Base-by-base conservation (phyloP, 805 yeast species). In the Teunomyces pallodes region DNA sequence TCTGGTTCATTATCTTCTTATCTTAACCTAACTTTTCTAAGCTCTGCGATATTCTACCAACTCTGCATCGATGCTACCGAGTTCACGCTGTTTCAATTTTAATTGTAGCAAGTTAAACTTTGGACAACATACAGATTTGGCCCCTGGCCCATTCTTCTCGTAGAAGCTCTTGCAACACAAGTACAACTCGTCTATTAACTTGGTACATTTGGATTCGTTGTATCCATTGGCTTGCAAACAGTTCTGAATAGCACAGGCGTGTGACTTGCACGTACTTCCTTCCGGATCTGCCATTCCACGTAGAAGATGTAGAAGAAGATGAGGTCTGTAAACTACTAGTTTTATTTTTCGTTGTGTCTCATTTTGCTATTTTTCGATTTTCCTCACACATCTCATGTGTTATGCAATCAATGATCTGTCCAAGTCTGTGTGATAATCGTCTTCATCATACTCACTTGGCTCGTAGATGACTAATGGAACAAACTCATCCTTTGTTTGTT, bases 181-280 rank as follows among this genome's bases (percentile, higher is more conserved):
- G 65, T 90, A 91, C 24, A 90, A 67, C 42, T 76, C 71, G 59
- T 86, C 90, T 30, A 91, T 89, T 9, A 77, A 67, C 49, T 75
- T 72, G 7, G 88, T 77, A 62, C 97, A 90, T 56, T 79, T 83
- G 5, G 87, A 63, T 61, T 91, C 97, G 62, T 87, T 76, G 66
- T 82, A 90, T 35, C 79, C 76, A 54, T 77, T 76, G 24, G 67
- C 60, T 45, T 79, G 77, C 8, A 90, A 68, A 60, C 97, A 90
- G 55, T 84, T 86, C 64, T 88, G 96, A 35, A 89, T 89, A 2
- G 82, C 83, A 68, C 96, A 89, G 2, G 96, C 96, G 53, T 84
- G 77, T 5, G 86, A 76, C 60, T 87, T 87, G 66, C 96, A 89
- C 2, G 86, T 35, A 36, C 16, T 45, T 9, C 20, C 30, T 38